phyloP scores from a whole-genome alignment of 805 yeast species.

The Starmerella etchellsii region DNA sequence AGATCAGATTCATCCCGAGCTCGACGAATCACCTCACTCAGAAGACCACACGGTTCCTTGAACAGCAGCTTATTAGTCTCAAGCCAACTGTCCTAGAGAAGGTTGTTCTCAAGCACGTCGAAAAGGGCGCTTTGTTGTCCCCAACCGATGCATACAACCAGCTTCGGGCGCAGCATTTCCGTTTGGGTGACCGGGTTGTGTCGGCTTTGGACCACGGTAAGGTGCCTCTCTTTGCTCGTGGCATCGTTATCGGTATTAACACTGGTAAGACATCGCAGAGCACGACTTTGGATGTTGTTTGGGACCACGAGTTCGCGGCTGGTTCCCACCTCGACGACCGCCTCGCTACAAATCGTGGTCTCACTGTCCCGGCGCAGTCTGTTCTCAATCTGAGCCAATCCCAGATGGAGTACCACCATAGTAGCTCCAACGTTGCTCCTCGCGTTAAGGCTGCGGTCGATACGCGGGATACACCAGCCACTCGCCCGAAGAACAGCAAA shows the following conservation, averaged over 20 bases:
- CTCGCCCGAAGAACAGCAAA: neutral
- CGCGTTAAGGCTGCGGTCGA: conserved; percentile 10
- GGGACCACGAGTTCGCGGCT: conserved; percentile 70
- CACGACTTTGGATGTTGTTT: conserved; percentile 58
- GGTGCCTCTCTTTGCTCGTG: conserved; percentile 75
- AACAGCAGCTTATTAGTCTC: conserved; percentile 26
- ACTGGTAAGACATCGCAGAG: conserved; percentile 24
- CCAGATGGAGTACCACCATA: conserved; percentile 63
- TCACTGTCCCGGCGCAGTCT: conserved; percentile 67
- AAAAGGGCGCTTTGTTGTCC: conserved; percentile 66
- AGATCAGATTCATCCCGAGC: conserved; percentile 50
- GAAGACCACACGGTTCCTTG: conserved; percentile 54
- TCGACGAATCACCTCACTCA: conserved; percentile 69
- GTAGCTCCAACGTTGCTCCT: conserved; percentile 27
- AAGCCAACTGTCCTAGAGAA: conserved; percentile 33
- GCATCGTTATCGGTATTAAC: conserved; percentile 71
- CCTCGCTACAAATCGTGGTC: conserved; percentile 65
- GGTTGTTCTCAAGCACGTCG: conserved; percentile 58
- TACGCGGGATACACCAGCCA: neutral
- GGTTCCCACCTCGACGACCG: conserved; percentile 76
- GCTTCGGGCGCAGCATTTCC: conserved; percentile 62
- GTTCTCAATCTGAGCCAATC: conserved; percentile 63
- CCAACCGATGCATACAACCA: conserved; percentile 60
- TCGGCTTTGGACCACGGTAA: conserved; percentile 79
- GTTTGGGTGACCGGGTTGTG: conserved; percentile 79